Evolutionary conservation across 2,329 filamentous ascomycete genomes (phyloP).

Genomic region (Oidium heveae): DNA sequence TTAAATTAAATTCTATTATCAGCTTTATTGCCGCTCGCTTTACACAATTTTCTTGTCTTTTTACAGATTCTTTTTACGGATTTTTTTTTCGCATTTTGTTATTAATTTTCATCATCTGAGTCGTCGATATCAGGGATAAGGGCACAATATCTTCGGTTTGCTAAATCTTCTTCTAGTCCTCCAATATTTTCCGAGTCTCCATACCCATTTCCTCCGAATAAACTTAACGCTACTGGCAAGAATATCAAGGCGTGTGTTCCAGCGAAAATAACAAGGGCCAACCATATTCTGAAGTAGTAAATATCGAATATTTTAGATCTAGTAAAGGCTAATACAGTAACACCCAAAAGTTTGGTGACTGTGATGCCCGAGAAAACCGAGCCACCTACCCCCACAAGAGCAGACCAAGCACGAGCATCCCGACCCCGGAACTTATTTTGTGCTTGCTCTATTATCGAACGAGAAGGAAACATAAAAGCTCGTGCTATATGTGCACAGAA

Average conservation of each 20-base stretch:
- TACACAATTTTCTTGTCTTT: too few relatives aligned
- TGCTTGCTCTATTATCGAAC: conserved; percentile 56
- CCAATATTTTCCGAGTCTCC: conserved; percentile 70
- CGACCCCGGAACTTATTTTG: conserved; percentile 54
- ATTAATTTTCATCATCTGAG: conserved; percentile 11
- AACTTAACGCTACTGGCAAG: conserved; percentile 65
- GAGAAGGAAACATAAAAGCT: conserved; percentile 82
- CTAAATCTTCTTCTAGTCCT: conserved; percentile 71
- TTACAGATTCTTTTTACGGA: too few relatives aligned
- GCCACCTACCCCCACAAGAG: conserved; percentile 79
- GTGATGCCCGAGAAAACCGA: conserved; percentile 94
- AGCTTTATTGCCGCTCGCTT: too few relatives aligned
- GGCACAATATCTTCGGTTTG: conserved; percentile 51
- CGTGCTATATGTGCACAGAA: conserved; percentile 94
- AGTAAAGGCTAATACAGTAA: conserved; percentile 80
- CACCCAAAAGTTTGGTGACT: conserved; percentile 79
- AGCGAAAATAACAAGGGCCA: conserved; percentile 73
- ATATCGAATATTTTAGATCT: conserved; percentile 97
- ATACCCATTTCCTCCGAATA: conserved; percentile 70
- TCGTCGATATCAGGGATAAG: conserved; percentile 61
- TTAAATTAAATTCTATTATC: too few relatives aligned
- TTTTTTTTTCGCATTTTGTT: background rate
- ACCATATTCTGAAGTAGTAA: conserved; percentile 96
- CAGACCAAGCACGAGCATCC: conserved; percentile 75
- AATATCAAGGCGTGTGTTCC: conserved; percentile 76